phyloP scores from a whole-genome alignment of 2,329 filamentous ascomycete species.

The Trichoderma lentiforme region DNA sequence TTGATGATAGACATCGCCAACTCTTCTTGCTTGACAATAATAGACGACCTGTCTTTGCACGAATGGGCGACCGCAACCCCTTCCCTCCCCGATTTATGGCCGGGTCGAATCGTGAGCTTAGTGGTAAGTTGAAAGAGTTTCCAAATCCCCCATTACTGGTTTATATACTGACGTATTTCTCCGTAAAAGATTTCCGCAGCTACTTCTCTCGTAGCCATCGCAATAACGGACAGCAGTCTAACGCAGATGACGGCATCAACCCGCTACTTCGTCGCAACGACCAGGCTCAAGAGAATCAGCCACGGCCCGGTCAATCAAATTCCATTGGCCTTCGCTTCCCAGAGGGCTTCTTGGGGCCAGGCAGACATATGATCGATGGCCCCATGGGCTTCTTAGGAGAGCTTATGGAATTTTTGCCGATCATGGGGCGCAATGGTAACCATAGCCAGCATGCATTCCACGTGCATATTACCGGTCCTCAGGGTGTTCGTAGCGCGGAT shows the following conservation, averaged over 20 bases:
- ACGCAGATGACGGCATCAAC: constrained; percentile 78
- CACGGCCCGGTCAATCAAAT: constrained; percentile 48
- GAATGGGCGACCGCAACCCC: constrained; percentile 49
- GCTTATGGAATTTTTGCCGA: constrained; percentile 53
- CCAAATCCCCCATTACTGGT: neutral
- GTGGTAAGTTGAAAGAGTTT: constrained; percentile 39
- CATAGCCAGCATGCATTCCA: constrained; percentile 50
- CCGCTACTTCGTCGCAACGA: constrained; percentile 71
- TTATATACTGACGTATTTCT: constrained; percentile 8
- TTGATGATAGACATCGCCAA: constrained; percentile 47
- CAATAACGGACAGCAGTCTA: constrained; percentile 50
- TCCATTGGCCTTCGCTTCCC: constrained; percentile 53
- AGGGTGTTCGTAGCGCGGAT: constrained; percentile 48
- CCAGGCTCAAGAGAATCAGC: constrained; percentile 42
- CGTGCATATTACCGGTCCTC: constrained; percentile 54
- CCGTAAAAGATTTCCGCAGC: constrained; percentile 44
- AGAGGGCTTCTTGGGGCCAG: constrained; percentile 42
- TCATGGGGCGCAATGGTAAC: constrained; percentile 42
- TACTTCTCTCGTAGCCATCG: constrained; percentile 53
- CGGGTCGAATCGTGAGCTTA: constrained; percentile 49
- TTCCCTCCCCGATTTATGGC: constrained; percentile 59
- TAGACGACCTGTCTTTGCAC: constrained; percentile 33
- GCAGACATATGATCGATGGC: constrained; percentile 42
- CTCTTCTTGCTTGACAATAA: constrained; percentile 52
- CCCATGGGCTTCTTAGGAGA: constrained; percentile 55